phyloP scores from a whole-genome alignment of 495 filamentous ascomycete species.

The Cenococcum geophilum region DNA sequence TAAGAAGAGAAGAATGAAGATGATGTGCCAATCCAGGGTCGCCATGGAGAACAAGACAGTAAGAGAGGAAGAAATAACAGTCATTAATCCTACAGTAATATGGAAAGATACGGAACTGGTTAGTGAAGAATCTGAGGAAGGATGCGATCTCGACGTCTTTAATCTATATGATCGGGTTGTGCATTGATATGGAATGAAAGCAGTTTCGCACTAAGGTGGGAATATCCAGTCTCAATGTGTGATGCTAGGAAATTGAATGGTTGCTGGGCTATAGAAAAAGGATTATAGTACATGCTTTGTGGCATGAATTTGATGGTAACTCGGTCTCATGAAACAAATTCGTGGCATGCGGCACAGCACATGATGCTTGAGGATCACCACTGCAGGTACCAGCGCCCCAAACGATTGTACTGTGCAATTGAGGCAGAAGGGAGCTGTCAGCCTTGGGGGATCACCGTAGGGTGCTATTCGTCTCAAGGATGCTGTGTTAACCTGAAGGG shows the following conservation, averaged over 20 bases:
- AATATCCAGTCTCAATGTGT: no score
- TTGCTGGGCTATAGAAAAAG: not conserved
- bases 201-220: no score
- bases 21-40: not conserved
- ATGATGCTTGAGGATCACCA: not conserved
- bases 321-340: not conserved
- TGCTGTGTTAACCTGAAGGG: not conserved
- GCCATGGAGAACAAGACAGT: not conserved
- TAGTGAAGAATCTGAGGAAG: not conserved
- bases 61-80: not conserved
- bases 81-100: not conserved
- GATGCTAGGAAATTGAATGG: not conserved
- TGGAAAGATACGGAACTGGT: not conserved
- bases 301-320: not conserved
- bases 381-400: not conserved
- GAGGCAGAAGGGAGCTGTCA: not conserved
- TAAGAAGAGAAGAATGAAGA: not conserved
- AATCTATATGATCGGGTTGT: no score
- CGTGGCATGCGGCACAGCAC: constrained; percentile 2
- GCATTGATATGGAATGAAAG: no score
- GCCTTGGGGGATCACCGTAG: not conserved
- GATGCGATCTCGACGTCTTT: no score
- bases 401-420: not conserved
- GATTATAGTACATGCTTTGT: not conserved
- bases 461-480: not conserved